These are phyloP conservation scores for Carex myosuroides DNA, from an alignment of 176 grass and related monocot species.

Conservation along the genomic window DNA sequence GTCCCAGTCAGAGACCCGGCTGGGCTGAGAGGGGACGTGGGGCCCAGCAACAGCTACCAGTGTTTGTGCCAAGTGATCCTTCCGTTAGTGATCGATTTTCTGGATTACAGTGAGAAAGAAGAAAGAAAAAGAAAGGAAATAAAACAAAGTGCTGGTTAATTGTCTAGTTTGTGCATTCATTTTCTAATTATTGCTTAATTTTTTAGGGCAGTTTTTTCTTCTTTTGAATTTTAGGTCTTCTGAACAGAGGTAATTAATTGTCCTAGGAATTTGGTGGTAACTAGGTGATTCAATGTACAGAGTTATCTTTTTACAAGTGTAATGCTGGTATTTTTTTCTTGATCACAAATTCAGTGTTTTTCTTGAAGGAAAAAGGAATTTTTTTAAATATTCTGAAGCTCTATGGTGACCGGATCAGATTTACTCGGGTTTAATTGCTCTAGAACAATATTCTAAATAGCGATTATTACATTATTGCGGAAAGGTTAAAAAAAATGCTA, in stretches of 20 bases:
- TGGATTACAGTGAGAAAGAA: constrained; percentile 41
- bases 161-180: neutral
- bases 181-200: constrained; percentile 4
- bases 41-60: constrained; percentile 50
- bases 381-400: neutral
- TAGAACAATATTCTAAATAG: too few species aligned
- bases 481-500: too few species aligned
- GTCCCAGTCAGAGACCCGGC: constrained; percentile 37
- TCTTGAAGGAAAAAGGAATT: neutral
- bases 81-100: constrained; percentile 42
- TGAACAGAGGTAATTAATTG: neutral
- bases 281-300: neutral
- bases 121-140: neutral
- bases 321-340: neutral
- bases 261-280: neutral
- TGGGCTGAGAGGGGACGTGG: constrained; percentile 22
- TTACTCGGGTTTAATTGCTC: too few species aligned
- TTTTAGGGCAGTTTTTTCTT: neutral
- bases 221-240: neutral
- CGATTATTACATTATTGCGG: too few species aligned
- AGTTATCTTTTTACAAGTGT: neutral
- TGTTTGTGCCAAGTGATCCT: constrained; percentile 63
- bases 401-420: neutral
- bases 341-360: neutral
- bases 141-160: neutral